Conservation (phyloP, 495 filamentous ascomycete species). For the Glonium stellatum region DNA sequence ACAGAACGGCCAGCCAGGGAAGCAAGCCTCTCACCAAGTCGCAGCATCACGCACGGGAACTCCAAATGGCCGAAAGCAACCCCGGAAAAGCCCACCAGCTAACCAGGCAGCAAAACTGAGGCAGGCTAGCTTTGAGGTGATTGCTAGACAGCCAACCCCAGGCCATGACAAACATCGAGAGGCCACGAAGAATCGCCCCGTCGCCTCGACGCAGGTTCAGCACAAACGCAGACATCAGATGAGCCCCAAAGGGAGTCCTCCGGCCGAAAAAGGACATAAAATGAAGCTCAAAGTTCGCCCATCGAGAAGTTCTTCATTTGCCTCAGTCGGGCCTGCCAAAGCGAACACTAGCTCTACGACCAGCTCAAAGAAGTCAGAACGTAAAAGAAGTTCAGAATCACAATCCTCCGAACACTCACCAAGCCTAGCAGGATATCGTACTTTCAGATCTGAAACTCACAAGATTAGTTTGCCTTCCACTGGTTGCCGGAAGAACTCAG, state of each 20-base stretch:
- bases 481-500: background rate
- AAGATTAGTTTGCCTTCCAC: background rate
- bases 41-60: background rate
- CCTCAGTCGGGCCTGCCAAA: background rate
- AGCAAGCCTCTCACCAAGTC: background rate
- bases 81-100: background rate
- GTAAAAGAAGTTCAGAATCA: background rate
- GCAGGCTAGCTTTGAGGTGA: background rate
- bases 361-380: background rate
- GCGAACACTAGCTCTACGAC: background rate
- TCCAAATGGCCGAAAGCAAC: background rate
- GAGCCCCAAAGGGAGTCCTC: background rate
- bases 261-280: background rate
- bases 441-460: background rate
- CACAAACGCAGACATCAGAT: background rate
- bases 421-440: background rate
- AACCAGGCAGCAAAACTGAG: background rate
- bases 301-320: background rate
- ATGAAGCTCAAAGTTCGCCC: background rate
- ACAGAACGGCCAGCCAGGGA: background rate
- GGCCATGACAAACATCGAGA: background rate
- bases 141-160: background rate
- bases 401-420: background rate
- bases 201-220: background rate
- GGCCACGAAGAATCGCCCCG: background rate